These are phyloP conservation scores for Boletus rubropictus DNA, from an alignment of 768 basidiomycete genomes.

Conservation along the genomic window DNA sequence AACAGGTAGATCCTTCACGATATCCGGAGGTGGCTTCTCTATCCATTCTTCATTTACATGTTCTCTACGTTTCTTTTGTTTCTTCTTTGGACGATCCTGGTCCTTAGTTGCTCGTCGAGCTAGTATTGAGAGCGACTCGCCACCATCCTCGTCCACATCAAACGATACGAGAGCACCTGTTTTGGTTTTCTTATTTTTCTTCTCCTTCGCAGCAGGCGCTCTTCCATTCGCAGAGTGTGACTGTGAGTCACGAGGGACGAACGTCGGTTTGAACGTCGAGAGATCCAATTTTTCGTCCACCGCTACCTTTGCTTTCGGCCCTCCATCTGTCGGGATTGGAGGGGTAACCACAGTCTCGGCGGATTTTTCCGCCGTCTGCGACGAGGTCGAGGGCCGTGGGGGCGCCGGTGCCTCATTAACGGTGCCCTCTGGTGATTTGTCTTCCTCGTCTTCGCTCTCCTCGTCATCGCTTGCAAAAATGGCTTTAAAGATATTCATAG, in stretches of 20 bases:
- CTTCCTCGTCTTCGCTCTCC: constrained; percentile 66
- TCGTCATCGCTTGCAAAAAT: constrained; percentile 97
- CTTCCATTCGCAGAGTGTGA: constrained; percentile 40
- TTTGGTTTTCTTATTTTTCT: constrained; percentile 45
- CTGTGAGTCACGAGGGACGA: constrained; percentile 50
- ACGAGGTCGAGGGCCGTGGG: constrained; percentile 10
- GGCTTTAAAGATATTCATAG: constrained; percentile 93
- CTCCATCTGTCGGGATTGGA: not conserved
- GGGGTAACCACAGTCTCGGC: not conserved
- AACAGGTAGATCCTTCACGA: constrained; percentile 35
- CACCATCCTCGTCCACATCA: constrained; percentile 62
- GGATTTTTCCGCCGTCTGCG: not conserved
- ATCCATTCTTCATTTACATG: constrained; percentile 51
- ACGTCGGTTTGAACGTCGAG: constrained; percentile 83
- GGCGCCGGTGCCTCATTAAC: constrained; percentile 1
- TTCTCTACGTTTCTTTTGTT: constrained; percentile 35
- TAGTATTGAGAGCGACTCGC: constrained; percentile 29
- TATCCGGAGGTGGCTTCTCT: constrained; percentile 53
- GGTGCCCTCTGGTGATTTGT: constrained; percentile 18
- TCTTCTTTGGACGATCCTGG: constrained; percentile 37
- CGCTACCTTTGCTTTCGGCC: not conserved
- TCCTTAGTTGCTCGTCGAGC: constrained; percentile 32
- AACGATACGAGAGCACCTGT: constrained; percentile 61
- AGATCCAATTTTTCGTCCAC: constrained; percentile 41
- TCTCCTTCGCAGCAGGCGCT: constrained; percentile 41